These are phyloP conservation scores for Puccinia coronata DNA, from an alignment of 1,284 basidiomycete genomes.

Conservation along the genomic window DNA sequence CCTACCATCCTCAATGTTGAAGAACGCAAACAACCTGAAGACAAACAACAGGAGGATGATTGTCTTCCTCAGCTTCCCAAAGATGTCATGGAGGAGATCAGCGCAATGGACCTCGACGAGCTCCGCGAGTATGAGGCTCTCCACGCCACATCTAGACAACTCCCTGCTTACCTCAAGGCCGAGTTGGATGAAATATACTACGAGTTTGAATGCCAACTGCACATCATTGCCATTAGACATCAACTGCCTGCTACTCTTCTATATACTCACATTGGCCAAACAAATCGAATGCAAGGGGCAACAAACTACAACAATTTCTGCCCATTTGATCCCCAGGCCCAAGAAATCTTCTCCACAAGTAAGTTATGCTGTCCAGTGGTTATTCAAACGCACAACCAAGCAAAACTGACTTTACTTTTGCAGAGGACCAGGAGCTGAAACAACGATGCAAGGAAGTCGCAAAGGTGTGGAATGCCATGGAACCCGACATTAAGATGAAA, in stretches of 20 bases:
- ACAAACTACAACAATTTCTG: conserved; percentile 13
- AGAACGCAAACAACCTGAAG: background rate
- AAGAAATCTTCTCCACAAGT: background rate
- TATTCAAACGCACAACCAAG: too few species aligned
- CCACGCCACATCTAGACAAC: background rate
- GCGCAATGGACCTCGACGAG: background rate
- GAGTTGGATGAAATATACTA: background rate
- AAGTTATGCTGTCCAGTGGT: background rate
- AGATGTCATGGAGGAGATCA: conserved; percentile 1
- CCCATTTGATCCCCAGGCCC: background rate
- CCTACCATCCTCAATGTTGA: background rate
- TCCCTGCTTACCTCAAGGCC: conserved; percentile 7
- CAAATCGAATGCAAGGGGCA: background rate
- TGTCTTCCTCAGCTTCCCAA: background rate
- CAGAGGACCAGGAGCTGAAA: background rate
- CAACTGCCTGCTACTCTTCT: background rate
- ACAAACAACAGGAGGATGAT: background rate
- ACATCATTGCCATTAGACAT: background rate
- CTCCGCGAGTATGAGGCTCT: background rate
- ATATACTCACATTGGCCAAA: background rate
- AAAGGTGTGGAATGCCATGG: background rate
- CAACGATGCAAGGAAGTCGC: background rate
- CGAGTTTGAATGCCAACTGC: background rate
- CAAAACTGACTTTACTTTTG: background rate
- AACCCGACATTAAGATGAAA: background rate